These are phyloP conservation scores for Magnaporthales sp. DNA, from an alignment of 2,329 filamentous ascomycete genomes.

Conservation along the genomic window DNA sequence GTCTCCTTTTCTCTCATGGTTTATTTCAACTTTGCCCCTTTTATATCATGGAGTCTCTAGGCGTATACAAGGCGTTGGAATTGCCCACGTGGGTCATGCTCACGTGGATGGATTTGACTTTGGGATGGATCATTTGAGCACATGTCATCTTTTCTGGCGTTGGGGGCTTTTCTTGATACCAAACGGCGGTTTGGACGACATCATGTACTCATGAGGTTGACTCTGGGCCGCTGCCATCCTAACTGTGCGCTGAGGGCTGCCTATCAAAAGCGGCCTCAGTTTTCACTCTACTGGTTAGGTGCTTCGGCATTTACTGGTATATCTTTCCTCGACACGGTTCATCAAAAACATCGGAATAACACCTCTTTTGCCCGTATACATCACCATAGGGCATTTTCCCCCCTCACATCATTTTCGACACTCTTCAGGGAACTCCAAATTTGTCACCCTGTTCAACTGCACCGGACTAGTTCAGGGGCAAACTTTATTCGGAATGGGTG, in stretches of 20 bases:
- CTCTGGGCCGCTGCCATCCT: not conserved
- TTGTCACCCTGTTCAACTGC: not conserved
- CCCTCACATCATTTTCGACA: not conserved
- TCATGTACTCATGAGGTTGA: not conserved
- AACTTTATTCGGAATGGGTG: not conserved
- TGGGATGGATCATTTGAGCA: not conserved
- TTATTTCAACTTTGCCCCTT: not conserved
- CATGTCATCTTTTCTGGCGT: conserved; percentile 4
- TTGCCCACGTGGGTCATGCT: not conserved
- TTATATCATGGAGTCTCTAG: not conserved
- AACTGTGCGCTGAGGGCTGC: not conserved
- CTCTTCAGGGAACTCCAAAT: not conserved
- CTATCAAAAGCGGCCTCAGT: not conserved
- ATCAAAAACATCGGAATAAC: not conserved
- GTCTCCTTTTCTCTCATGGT: conserved; percentile 1
- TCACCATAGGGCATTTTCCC: not conserved
- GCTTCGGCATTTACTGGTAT: not conserved
- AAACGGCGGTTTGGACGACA: conserved; percentile 2
- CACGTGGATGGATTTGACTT: not conserved
- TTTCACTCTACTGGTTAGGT: not conserved
- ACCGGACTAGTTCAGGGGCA: not conserved
- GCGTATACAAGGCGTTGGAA: not conserved
- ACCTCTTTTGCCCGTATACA: not conserved
- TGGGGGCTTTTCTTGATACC: conserved; percentile 1
- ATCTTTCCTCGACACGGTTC: not conserved